phyloP scores from a whole-genome alignment of 768 basidiomycete species.

The Boletellus emodensis region DNA sequence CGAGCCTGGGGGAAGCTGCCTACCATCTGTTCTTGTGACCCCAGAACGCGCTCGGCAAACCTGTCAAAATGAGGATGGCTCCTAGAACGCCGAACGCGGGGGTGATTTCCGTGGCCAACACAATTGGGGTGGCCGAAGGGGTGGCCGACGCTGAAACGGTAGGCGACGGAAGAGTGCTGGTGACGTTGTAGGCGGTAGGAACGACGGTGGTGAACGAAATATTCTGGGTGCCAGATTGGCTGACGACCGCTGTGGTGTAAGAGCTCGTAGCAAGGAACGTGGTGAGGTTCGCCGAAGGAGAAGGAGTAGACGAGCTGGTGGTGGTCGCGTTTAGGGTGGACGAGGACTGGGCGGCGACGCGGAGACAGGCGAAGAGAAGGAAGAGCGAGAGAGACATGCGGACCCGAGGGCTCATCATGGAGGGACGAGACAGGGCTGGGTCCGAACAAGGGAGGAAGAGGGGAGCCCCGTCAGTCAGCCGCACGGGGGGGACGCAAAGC shows the following conservation, averaged over 20 bases:
- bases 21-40: slow-evolving; percentile 97
- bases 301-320: slow-evolving; percentile 1
- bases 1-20: slow-evolving; percentile 18
- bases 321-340: slow-evolving; percentile 15
- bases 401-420: slow-evolving; percentile 10
- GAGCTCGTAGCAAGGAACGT: slow-evolving; percentile 55
- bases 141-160: slow-evolving; percentile 44
- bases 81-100: slow-evolving; percentile 90
- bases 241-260: slow-evolving; percentile 45
- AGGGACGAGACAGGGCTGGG: not conserved
- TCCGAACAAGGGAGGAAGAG: slow-evolving; percentile 6
- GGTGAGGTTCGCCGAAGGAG: slow-evolving; percentile 35
- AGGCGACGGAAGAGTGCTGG: slow-evolving; percentile 47
- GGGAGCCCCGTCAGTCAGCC: slow-evolving; percentile 32
- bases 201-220: slow-evolving; percentile 51
- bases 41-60: slow-evolving; percentile 84
- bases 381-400: slow-evolving; percentile 9
- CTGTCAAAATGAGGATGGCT: slow-evolving; percentile 82
- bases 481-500: slow-evolving; percentile 8
- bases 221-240: slow-evolving; percentile 45
- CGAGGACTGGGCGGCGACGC: slow-evolving; percentile 37
- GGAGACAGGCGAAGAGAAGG: slow-evolving; percentile 27
- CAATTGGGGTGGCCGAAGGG: slow-evolving; percentile 33
- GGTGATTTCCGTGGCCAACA: slow-evolving; percentile 64
- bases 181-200: slow-evolving; percentile 62